Conservation (phyloP, 177 flowering plant species). For the Vitis hybrid region DNA sequence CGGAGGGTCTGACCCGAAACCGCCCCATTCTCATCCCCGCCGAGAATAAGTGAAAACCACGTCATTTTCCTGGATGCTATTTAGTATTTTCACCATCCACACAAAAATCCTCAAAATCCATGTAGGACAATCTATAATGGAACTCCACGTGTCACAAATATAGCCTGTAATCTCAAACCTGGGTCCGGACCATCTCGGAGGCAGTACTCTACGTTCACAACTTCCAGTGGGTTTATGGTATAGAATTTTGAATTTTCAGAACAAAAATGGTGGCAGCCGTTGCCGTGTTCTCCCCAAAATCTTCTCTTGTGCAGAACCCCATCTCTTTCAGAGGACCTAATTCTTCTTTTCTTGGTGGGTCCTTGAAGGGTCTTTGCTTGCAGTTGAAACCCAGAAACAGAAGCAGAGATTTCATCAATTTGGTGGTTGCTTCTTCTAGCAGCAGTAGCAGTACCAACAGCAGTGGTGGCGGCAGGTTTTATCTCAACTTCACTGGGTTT, state of each 20-base stretch:
- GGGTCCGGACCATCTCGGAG: background rate
- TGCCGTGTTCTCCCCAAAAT: conserved; percentile 49
- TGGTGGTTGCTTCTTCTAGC: conserved; percentile 55
- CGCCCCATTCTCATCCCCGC: too few species aligned
- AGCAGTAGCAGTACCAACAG: conserved; percentile 11
- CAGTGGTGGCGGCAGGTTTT: conserved; percentile 57
- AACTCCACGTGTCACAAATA: conserved; percentile 51
- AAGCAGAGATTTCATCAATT: conserved; percentile 28
- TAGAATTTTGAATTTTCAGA: too few species aligned
- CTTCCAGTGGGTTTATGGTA: background rate
- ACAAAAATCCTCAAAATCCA: conserved; percentile 28
- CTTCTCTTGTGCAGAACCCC: conserved; percentile 35
- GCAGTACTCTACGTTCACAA: background rate
- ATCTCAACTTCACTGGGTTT: conserved; percentile 89
- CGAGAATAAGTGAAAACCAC: too few species aligned
- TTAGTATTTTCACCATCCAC: conserved; percentile 14
- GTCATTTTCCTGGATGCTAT: background rate
- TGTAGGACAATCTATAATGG: conserved; percentile 22
- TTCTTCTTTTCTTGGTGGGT: conserved; percentile 38
- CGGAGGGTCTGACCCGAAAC: too few species aligned
- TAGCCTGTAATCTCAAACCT: conserved; percentile 25
- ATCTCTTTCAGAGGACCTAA: conserved; percentile 21
- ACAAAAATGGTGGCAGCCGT: conserved; percentile 50
- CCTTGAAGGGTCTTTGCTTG: conserved; percentile 41
- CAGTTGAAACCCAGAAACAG: conserved; percentile 34